These are phyloP conservation scores for Begonia masoniana DNA, from an alignment of 306 rosid genomes.

Conservation along the genomic window DNA sequence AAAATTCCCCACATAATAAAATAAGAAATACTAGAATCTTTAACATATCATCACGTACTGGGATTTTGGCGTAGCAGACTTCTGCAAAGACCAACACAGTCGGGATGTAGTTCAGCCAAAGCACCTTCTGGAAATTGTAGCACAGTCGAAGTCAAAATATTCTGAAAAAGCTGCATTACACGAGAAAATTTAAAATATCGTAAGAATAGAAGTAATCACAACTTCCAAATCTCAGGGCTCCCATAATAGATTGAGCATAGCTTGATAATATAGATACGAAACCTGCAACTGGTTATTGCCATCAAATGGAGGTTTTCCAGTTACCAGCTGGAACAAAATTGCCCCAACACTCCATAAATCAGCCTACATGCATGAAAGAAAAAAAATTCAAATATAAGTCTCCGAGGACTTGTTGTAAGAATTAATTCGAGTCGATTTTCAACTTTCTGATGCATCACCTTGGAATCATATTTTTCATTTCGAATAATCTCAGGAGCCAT, in stretches of 20 bases:
- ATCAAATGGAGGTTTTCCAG: slow-evolving; percentile 80
- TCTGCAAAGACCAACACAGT: slow-evolving; percentile 87
- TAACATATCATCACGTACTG: slow-evolving; percentile 35
- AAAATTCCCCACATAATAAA: too few species aligned
- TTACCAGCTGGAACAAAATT: slow-evolving; percentile 75
- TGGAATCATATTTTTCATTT: slow-evolving; percentile 66
- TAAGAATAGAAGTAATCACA: neutral
- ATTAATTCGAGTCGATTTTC: neutral
- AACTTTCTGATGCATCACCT: slow-evolving; percentile 42
- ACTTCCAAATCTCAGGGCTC: neutral
- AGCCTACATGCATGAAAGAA: slow-evolving; percentile 43
- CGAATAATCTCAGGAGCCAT: slow-evolving; percentile 96
- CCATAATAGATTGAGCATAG: neutral
- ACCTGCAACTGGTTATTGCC: slow-evolving; percentile 84
- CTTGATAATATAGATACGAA: neutral
- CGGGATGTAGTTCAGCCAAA: slow-evolving; percentile 52
- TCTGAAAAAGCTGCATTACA: slow-evolving; percentile 74
- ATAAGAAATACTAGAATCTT: neutral
- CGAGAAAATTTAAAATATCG: slow-evolving; percentile 11
- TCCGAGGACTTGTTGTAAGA: too few species aligned
- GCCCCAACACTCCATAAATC: slow-evolving; percentile 99
- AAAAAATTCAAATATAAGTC: neutral
- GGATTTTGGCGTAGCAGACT: slow-evolving; percentile 75
- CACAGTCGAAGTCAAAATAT: slow-evolving; percentile 59
- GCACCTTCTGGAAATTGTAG: slow-evolving; percentile 58